Base-by-base conservation (phyloP, 75 land plant genomes). In the Picea sitchensis region DNA sequence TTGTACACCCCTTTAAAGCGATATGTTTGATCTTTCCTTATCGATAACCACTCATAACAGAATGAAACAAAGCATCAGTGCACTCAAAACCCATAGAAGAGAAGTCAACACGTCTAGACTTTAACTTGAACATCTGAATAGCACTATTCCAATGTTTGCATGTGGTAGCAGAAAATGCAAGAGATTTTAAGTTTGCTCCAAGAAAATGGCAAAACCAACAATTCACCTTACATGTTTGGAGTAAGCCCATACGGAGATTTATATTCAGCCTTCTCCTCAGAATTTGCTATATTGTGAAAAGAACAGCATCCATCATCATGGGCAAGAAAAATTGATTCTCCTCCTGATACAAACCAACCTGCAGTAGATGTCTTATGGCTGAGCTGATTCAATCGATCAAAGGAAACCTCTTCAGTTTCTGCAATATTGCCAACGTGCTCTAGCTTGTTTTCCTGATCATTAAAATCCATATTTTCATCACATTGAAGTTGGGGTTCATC, bases 321-420 rank as follows among this genome's bases (percentile, higher is more conserved):
- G 64, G 98, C 89, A 77, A 97, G 92, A 73, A 95, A 83, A 80
- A 90, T 84, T 15, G 99, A 88, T 78, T 97, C 99, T 59, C 95
- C 98, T 60, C 95, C 99, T 9, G 88, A 90, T 18, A 92, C 96
- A 89, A 95, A 95, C 99, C 99, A 97, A 51, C 99, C 99, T 61
- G 91, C 99, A 38, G 93, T 91, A 73, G 93, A 88, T 7, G 82
- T 65, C 84, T 90, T 95, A 20, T 64, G 32, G 18, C 98, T 96
- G 18, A 97, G 83, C 56, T 84, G 88, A 79, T 74, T 75, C 78
- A 97, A 77, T 41, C 82, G 81, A 81, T 86, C 78, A 15, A 44
- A 21, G 7, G 47, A 34, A 57, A 18, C 21, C 9, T 92, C 92
- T 41, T 87, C 91, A 67, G 14, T 51, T 14, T 81, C 90, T 23